phyloP scores from a whole-genome alignment of 2,329 filamentous ascomycete species.

The Diaporthe vexans region DNA sequence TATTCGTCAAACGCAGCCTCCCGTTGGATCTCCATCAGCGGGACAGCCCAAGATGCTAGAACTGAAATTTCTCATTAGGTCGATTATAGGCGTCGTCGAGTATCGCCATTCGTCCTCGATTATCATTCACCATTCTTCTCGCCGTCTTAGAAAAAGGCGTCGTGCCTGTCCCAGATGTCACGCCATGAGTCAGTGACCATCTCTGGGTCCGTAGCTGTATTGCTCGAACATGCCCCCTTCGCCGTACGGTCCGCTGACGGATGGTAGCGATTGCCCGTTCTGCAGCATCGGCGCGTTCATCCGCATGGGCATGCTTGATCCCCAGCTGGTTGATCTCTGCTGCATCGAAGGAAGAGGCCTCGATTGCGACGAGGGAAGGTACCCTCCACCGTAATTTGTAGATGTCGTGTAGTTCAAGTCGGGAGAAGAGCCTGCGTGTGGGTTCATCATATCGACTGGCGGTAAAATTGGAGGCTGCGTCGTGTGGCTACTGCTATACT shows the following conservation, averaged over 20 bases:
- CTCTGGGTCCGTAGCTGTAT: conserved; percentile 37
- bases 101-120: neutral
- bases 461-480: conserved; percentile 33
- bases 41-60: conserved; percentile 18
- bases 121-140: neutral
- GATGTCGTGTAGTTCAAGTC: conserved; percentile 42
- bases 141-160: neutral
- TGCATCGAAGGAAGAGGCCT: conserved; percentile 37
- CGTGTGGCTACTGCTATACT: conserved; percentile 39
- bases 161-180: neutral
- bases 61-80: conserved; percentile 15
- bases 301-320: conserved; percentile 34
- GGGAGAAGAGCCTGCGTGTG: conserved; percentile 38
- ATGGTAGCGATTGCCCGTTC: conserved; percentile 30
- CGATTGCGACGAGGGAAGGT: conserved; percentile 35
- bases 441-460: conserved; percentile 38
- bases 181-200: conserved; percentile 33
- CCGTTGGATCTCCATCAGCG: conserved; percentile 14
- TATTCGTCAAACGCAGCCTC: conserved; percentile 25
- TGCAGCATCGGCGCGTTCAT: conserved; percentile 34
- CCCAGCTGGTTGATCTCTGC: conserved; percentile 35
- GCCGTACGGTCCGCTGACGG: conserved; percentile 35
- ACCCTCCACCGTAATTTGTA: conserved; percentile 35
- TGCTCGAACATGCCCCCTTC: conserved; percentile 39
- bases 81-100: conserved; percentile 12